Percentiles rank a stretch among this genome's conserved stretches.
These are phyloP conservation scores for Penicillium olsonii DNA, from an alignment of 2,329 filamentous ascomycete species.

Conservation along the genomic window DNA sequence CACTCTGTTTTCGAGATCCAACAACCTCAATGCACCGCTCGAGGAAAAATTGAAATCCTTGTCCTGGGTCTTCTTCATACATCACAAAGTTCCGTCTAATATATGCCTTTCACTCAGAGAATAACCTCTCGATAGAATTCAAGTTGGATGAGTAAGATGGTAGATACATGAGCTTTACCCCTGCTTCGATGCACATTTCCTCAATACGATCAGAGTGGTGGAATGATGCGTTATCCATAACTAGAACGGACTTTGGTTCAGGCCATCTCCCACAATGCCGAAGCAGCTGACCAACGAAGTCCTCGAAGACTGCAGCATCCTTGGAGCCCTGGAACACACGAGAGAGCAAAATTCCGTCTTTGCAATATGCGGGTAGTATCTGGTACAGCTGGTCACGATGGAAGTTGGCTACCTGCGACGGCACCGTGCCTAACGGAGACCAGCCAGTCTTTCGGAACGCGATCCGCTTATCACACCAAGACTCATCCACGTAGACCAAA, in stretches of 20 bases:
- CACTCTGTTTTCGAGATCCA: slow-evolving; percentile 22
- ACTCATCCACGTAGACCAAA: slow-evolving; percentile 25
- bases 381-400: slow-evolving; percentile 5
- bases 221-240: slow-evolving; percentile 29
- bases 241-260: slow-evolving; percentile 32
- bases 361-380: background rate
- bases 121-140: background rate
- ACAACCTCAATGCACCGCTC: slow-evolving; percentile 31
- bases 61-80: slow-evolving; percentile 1
- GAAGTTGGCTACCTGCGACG: slow-evolving; percentile 1
- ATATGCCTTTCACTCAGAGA: slow-evolving; percentile 7
- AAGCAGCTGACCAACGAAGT: slow-evolving; percentile 34
- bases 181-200: background rate
- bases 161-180: background rate
- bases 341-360: slow-evolving; percentile 7
- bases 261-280: slow-evolving; percentile 29
- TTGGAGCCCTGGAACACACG: slow-evolving; percentile 29
- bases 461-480: slow-evolving; percentile 19
- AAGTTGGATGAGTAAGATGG: background rate
- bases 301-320: slow-evolving; percentile 28
- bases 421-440: background rate
- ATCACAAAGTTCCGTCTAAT: background rate
- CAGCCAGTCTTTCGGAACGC: background rate
- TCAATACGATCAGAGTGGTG: background rate
- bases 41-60: slow-evolving; percentile 24